phyloP scores from a whole-genome alignment of 2,329 filamentous ascomycete genomes.

The Neofusicoccum umdonicola region DNA sequence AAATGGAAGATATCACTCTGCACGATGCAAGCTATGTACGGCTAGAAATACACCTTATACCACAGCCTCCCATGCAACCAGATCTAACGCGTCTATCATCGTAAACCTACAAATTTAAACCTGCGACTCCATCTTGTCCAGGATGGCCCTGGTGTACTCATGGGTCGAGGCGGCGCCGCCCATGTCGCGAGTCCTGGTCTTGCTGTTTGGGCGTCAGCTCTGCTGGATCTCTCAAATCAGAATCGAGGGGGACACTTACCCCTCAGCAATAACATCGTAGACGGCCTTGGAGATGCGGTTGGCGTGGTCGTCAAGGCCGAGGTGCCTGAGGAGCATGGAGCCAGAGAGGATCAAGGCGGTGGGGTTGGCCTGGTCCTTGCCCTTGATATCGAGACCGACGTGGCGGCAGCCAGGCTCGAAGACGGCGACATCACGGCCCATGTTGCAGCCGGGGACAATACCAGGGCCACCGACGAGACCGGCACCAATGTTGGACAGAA shows the following conservation, averaged over 20 bases:
- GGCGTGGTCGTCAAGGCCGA: conserved; percentile 95
- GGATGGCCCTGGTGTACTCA: conserved; percentile 90
- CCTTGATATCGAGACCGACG: conserved; percentile 99
- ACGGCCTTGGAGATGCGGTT: conserved; percentile 94
- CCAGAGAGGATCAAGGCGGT: conserved; percentile 92
- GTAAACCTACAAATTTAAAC: conserved; percentile 22
- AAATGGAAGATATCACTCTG: conserved; percentile 20
- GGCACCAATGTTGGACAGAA: conserved; percentile 97
- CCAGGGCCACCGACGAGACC: conserved; percentile 95
- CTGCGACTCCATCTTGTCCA: conserved; percentile 83
- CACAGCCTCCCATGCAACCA: conserved; percentile 12
- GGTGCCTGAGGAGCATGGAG: conserved; percentile 94
- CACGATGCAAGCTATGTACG: conserved; percentile 41
- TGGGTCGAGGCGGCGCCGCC: conserved; percentile 85
- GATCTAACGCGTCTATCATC: conserved; percentile 11
- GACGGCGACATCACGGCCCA: conserved; percentile 96
- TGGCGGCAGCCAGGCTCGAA: conserved; percentile 99
- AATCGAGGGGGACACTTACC: conserved; percentile 58
- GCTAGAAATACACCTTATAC: conserved; percentile 42
- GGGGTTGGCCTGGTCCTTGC: conserved; percentile 98
- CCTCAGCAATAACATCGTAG: conserved; percentile 81
- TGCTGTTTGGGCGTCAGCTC: conserved; percentile 54
- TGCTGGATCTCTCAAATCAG: background rate
- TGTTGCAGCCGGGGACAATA: conserved; percentile 98
- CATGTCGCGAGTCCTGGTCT: conserved; percentile 92